Conservation (phyloP, 352 stramenopile species). For the Pythium guiyangense region DNA sequence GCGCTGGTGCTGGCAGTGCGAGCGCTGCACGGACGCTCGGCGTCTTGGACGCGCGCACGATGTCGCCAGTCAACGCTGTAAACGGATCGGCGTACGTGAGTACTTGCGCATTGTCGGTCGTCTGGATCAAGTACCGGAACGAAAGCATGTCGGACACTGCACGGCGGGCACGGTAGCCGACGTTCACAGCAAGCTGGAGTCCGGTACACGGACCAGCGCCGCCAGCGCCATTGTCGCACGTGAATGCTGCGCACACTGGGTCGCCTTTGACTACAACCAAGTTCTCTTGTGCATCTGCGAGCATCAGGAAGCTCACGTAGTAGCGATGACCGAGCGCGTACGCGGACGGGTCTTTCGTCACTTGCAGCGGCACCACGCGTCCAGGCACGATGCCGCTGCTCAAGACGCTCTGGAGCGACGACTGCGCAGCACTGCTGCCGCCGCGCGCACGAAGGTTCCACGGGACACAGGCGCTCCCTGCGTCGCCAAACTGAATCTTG, state of each 20-base stretch:
- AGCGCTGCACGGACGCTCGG: conserved; percentile 24
- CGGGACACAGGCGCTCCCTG: conserved; percentile 32
- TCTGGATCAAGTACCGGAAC: conserved; percentile 54
- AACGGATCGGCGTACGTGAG: conserved; percentile 26
- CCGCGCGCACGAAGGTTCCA: conserved; percentile 39
- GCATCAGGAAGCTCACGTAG: conserved; percentile 40
- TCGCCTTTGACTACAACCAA: conserved; percentile 22
- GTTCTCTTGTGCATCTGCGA: conserved; percentile 28
- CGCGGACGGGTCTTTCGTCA: conserved; percentile 36
- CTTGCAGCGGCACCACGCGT: conserved; percentile 33
- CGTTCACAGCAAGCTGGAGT: conserved; percentile 39
- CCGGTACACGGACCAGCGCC: conserved; percentile 19
- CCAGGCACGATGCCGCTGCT: conserved; percentile 29
- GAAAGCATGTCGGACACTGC: conserved; percentile 38
- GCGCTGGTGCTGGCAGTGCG: conserved; percentile 22
- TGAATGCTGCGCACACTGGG: conserved; percentile 36
- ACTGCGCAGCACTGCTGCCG: neutral
- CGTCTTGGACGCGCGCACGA: conserved; percentile 35
- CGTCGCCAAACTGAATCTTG: conserved; percentile 31
- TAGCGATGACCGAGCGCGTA: conserved; percentile 35
- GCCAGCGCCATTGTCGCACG: conserved; percentile 37
- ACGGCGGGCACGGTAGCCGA: conserved; percentile 28
- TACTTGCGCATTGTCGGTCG: conserved; percentile 19
- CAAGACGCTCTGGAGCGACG: conserved; percentile 35
- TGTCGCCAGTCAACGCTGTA: conserved; percentile 27